Conservation (phyloP, 2,329 filamentous ascomycete species). For the Sporothrix schenckii region DNA sequence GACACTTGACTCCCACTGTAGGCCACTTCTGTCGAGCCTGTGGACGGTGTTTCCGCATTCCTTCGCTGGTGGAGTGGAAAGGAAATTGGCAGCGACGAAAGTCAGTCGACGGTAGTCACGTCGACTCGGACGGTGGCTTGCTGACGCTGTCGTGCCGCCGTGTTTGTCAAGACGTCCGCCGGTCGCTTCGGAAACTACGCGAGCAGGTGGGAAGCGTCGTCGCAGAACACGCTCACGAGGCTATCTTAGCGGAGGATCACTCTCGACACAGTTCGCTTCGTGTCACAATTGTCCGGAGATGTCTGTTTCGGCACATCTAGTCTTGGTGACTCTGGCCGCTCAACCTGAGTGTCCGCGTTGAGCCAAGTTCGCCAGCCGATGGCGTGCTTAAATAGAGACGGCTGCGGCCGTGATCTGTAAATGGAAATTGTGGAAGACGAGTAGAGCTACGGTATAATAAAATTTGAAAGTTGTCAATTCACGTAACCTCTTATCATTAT, state of each 20-base stretch:
- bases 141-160: too few relatives aligned
- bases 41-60: not conserved
- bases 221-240: not conserved
- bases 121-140: too few relatives aligned
- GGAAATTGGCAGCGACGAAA: too few relatives aligned
- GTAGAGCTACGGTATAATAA: too few relatives aligned
- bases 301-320: not conserved
- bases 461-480: not conserved
- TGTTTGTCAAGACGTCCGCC: too few relatives aligned
- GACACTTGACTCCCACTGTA: not conserved
- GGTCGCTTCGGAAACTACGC: not conserved
- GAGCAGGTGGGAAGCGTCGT: not conserved
- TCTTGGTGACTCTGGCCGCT: not conserved
- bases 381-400: conserved; percentile 24
- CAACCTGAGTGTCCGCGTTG: not conserved
- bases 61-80: too few relatives aligned
- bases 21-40: not conserved
- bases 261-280: not conserved
- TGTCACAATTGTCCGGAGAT: not conserved
- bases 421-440: too few relatives aligned
- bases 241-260: too few relatives aligned
- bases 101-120: too few relatives aligned
- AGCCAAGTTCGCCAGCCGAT: conserved; percentile 2
- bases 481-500: too few relatives aligned
- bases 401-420: not conserved